Percentiles rank a stretch among this genome's conserved stretches.
Evolutionary conservation across 176 grass and related monocot genomes (phyloP).

Genomic region (Elaeis guineensis): DNA sequence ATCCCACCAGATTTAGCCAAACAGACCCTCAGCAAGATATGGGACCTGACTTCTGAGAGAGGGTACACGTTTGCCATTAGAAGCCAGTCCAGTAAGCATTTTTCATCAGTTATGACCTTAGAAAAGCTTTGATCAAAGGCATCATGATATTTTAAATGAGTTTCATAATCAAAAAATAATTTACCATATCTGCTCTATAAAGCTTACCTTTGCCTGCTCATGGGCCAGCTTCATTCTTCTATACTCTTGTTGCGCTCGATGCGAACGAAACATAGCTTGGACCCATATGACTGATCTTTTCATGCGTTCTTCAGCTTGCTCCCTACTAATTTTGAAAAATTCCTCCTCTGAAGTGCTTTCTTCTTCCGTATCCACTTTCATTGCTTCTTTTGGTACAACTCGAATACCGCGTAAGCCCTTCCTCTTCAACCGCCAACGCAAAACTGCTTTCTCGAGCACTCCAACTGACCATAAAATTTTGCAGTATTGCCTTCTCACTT

Average conservation of each 20-base stretch:
- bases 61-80: too few relatives aligned
- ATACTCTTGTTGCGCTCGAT: slow-evolving; percentile 92
- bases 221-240: slow-evolving; percentile 72
- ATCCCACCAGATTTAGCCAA: too few relatives aligned
- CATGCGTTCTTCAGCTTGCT: slow-evolving; percentile 81
- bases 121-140: too few relatives aligned
- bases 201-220: slow-evolving; percentile 66
- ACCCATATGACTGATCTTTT: slow-evolving; percentile 79
- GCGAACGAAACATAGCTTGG: slow-evolving; percentile 78
- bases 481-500: slow-evolving; percentile 65
- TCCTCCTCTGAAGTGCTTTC: slow-evolving; percentile 73
- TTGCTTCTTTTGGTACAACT: slow-evolving; percentile 47
- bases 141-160: too few relatives aligned
- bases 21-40: background rate
- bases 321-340: slow-evolving; percentile 58
- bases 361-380: slow-evolving; percentile 47
- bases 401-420: slow-evolving; percentile 77
- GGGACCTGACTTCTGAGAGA: background rate
- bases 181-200: background rate
- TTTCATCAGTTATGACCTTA: too few relatives aligned
- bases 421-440: slow-evolving; percentile 92
- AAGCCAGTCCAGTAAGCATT: too few relatives aligned
- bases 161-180: too few relatives aligned
- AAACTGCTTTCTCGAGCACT: slow-evolving; percentile 80
- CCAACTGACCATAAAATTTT: slow-evolving; percentile 97